Evolutionary conservation across 2,329 filamentous ascomycete genomes (phyloP), one percentile per base, ranked within the genome.

Genomic region (Penicillium sclerotiorum): DNA sequence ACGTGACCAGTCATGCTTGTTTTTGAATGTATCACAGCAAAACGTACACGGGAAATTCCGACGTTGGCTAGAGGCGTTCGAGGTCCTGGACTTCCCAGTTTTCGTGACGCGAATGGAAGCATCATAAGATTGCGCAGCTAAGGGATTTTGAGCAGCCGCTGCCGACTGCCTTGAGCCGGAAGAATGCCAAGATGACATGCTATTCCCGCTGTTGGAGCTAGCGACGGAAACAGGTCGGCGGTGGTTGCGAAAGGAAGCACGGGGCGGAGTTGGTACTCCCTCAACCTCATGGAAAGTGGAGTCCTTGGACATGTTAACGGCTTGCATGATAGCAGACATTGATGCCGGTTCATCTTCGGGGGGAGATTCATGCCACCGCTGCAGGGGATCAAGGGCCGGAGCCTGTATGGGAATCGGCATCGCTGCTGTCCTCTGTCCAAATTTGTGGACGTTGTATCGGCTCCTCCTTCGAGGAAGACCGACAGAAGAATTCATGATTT

Each of bases 301-400:
- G 12, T n/a, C 15, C 17, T 8, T 18, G 8, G 32, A 36, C 17
- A n/a, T 36, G 7, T 8, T n/a, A 6, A 36, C 17, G n/a, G 32
- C 32, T 8, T 36, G 32, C 33, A 71, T 59, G 20, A 78, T 76
- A 1, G 61, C 66, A 2, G 70, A 62, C 23, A 70, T 59, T 0
- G 73, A 69, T 1, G 72, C 71, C 1, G 72, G 65, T 37, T 79
- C 76, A 23, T 76, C 67, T 7, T 78, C 73, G 0, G 77, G 75
- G 0, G 76, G 76, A 0, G 77, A 72, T 23, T 61, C 58, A 18
- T 67, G 62, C 71, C 70, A 73, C n/a, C 77, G 70, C 51, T 79
- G 75, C 59, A 79, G 63, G 0, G 77, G 77, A 36, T 50, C 41
- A 23, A 45, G 36, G 12, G 43, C n/a, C 18, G 9, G 36, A 8